Evolutionary conservation across 352 stramenopile genomes (phyloP), one percentile per base, ranked within the genome.

Genomic region (Phytophthora pini): DNA sequence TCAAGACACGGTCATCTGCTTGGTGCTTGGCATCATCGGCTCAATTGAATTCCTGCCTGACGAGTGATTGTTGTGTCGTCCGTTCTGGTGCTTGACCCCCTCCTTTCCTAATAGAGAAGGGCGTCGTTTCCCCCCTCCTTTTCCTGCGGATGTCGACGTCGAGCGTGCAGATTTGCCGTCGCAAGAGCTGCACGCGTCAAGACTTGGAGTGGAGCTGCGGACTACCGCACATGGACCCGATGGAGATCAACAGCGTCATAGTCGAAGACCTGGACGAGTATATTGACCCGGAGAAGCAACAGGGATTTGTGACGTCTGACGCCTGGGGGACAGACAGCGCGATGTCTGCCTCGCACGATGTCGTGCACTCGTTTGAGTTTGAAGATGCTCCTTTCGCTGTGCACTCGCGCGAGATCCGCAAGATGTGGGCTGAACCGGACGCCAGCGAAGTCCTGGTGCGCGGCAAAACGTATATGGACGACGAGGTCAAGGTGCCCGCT

Each of bases 381-480:
- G 49, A 73, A 10, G 66, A 83, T 24, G 61, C 69, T 31, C 74
- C 78, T 29, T 80, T 79, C 45, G 67, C 58, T 12, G 45, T 74
- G 3, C 57, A 87, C 43, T 65, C 68, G 20, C 58, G 52, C 9
- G 55, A 67, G 38, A 79, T 90, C 61, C 77, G 77, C 47, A 54
- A 47, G 11, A 88, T 89, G 81, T 94, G 82, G 82, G 60, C 47
- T 44, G 81, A 89, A 34, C 80, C 87, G 13, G 73, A 86, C 61
- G 60, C 73, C 29, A 74, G 62, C 46, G 41, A 77, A 27, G 68
- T 93, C 22, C 64, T 72, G 17, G 84, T 94, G 43, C 84, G 84
- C 1, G 82, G 84, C 45, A 67, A 64, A 6, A 70, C 41, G 27
- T 93, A 94, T 54, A 51, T 90, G 54, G 61, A 70, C 10, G 84